A percentile compares a stretch with the other conserved stretches of the same genome.
These are phyloP conservation scores for Batkoa obscura DNA, from an alignment of 371 early-diverging fungal species.

Conservation along the genomic window DNA sequence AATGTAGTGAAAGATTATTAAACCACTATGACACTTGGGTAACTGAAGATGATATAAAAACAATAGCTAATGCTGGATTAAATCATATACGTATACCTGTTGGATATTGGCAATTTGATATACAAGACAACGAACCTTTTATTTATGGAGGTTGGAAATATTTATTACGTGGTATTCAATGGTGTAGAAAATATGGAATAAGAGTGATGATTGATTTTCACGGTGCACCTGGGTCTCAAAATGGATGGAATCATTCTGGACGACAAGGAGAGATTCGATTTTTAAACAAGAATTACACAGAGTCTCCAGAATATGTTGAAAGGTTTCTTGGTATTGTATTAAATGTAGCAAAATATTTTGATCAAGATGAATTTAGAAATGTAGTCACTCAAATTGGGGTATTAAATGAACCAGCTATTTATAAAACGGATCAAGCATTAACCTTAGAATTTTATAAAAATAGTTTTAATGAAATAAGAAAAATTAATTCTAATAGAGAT, in stretches of 20 bases:
- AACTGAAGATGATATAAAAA: constrained; percentile 42
- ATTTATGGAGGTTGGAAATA: constrained; percentile 25
- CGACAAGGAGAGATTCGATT: constrained; percentile 4
- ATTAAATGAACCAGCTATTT: constrained; percentile 18
- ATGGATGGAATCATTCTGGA: constrained; percentile 26
- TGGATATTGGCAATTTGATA: constrained; percentile 50
- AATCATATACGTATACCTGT: constrained; percentile 58
- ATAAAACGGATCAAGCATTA: constrained; percentile 4
- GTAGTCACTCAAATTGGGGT: constrained; percentile 31
- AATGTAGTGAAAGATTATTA: constrained; percentile 26
- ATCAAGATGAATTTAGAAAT: constrained; percentile 20
- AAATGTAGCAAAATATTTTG: constrained; percentile 9
- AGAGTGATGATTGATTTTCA: constrained; percentile 57
- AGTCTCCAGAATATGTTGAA: constrained; percentile 7
- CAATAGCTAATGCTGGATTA: constrained; percentile 34
- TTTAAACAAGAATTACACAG: constrained; percentile 8
- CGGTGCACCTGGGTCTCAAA: constrained; percentile 55
- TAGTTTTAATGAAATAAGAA: constrained; percentile 8
- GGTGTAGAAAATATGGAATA: constrained; percentile 44
- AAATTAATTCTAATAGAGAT: not conserved
- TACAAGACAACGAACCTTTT: constrained; percentile 28
- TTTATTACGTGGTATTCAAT: constrained; percentile 30
- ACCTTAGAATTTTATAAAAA: constrained; percentile 12
- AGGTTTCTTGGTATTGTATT: constrained; percentile 9
- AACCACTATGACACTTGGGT: constrained; percentile 46